Percentiles rank a stretch among this genome's conserved stretches.
These are phyloP conservation scores for Leccinum fuscescens DNA, from an alignment of 1,284 basidiomycete genomes.

Conservation along the genomic window DNA sequence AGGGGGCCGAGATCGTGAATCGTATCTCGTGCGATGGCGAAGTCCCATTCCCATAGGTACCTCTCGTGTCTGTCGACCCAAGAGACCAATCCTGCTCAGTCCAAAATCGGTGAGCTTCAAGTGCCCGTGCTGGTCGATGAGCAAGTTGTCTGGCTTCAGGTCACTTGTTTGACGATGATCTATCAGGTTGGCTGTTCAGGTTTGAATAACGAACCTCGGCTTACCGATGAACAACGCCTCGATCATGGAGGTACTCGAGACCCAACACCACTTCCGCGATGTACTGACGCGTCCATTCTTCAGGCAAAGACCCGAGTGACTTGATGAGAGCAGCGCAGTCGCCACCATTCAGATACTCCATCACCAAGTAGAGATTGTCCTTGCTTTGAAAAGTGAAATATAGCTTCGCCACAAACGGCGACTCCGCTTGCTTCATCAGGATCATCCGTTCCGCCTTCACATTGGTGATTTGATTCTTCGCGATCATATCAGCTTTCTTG, in stretches of 20 bases:
- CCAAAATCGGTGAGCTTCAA: conserved; percentile 98
- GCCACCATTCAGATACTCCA: conserved; percentile 98
- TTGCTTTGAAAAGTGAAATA: conserved; percentile 99
- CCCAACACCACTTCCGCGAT: conserved; percentile 95
- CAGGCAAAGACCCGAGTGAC: conserved; percentile 87
- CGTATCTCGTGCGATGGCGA: conserved; percentile 56
- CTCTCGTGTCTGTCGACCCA: conserved; percentile 93
- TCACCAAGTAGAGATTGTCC: conserved; percentile 96
- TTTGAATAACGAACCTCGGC: conserved; percentile 28
- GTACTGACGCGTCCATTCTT: conserved; percentile 97
- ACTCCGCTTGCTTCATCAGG: conserved; percentile 98
- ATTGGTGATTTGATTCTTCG: conserved; percentile 99
- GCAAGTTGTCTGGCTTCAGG: conserved; percentile 95
- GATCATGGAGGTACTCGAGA: conserved; percentile 91
- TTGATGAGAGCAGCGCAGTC: conserved; percentile 98
- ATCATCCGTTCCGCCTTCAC: conserved; percentile 99
- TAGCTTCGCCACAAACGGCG: conserved; percentile 97
- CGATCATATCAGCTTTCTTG: conserved; percentile 99
- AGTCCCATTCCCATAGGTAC: conserved; percentile 56
- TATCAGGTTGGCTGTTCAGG: conserved; percentile 6
- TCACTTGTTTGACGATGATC: conserved; percentile 57
- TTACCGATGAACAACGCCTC: conserved; percentile 95
- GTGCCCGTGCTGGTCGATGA: conserved; percentile 95
- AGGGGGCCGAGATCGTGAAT: conserved; percentile 70
- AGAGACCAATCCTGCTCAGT: conserved; percentile 92